Evolutionary conservation across 2,329 filamentous ascomycete species (phyloP), one percentile per base, ranked within the genome.

Genomic region (Sclerotinia glacialis): DNA sequence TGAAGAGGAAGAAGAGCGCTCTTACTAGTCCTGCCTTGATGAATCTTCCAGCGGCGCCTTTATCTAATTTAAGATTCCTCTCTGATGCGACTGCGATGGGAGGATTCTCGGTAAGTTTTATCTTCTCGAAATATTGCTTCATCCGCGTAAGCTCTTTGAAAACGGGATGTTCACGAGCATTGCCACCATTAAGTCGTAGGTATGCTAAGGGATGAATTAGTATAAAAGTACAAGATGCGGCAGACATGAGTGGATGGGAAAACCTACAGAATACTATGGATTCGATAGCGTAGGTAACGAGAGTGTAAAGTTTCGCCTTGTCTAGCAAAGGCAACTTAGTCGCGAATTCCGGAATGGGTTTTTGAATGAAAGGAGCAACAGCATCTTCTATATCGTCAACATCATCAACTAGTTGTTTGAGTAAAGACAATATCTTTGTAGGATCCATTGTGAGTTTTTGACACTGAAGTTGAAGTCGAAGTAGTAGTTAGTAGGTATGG

Each of bases 111-210:
- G 87, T 84, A 18, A 83, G 81, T 75, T 95, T 92, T 77, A 98
- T 94, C 81, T 98, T 99, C 68, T 86, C 87, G 79, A 97, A 96
- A 78, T 98, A 98, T 76, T 93, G 90, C 78, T 89, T 92, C 64
- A 98, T 89, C 66, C 95, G 88, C 67, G 87, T 89, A 69, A 99
- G 84, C 80, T 99, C 95, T 67, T 85, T 84, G 79, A 92, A 95
- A 67, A 99, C 86, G 37, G 91, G 85, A 76, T 98, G 94, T 63
- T 90, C 84, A 77, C 90, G 92, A n/a, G 91, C 89, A 74, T 97
- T 86, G 40, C 89, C 83, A 67, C 90, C 92, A 72, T 92, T 88
- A 11, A 97, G 84, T 69, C 89, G 88, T 28, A 99, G 82, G 69
- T 90, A 89, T 63, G 90, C 92, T 89, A 65, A 21, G 12, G 23